Percentiles rank a stretch among this genome's conserved stretches.
phyloP scores from a whole-genome alignment of 2,329 filamentous ascomycete genomes.

The Apiospora marii region DNA sequence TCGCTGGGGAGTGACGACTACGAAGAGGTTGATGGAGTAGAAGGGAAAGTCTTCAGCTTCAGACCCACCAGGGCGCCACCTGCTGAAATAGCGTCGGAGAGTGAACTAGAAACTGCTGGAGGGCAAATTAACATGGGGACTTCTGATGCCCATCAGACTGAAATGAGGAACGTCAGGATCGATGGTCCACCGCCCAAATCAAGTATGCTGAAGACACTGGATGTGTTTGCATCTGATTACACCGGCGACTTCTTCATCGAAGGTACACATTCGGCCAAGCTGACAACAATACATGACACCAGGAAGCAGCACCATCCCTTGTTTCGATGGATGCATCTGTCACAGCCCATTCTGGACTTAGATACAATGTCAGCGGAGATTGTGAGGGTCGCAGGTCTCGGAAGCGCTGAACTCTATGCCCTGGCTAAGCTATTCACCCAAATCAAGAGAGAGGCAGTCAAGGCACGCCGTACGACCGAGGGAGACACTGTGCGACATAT shows the following conservation, averaged over 20 bases:
- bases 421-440: slow-evolving; percentile 47
- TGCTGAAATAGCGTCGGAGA: no score
- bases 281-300: slow-evolving; percentile 47
- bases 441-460: slow-evolving; percentile 48
- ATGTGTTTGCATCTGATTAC: slow-evolving; percentile 42
- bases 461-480: slow-evolving; percentile 46
- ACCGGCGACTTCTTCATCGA: slow-evolving; percentile 48
- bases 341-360: slow-evolving; percentile 51
- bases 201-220: background rate
- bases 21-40: background rate
- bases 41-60: background rate
- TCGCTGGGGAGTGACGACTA: background rate
- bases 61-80: background rate
- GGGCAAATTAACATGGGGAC: no score
- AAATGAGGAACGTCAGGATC: background rate
- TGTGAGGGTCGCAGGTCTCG: slow-evolving; percentile 43
- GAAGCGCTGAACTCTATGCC: slow-evolving; percentile 44
- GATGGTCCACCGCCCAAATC: background rate
- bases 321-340: slow-evolving; percentile 53
- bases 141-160: background rate
- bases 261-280: slow-evolving; percentile 44
- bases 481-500: slow-evolving; percentile 50
- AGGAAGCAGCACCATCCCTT: slow-evolving; percentile 43
- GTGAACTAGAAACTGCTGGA: background rate
- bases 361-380: slow-evolving; percentile 51